Percentiles rank a stretch among this genome's conserved stretches.
Evolutionary conservation across 1,139 yeast species (phyloP).

Genomic region (Petasospora rhodanensis): DNA sequence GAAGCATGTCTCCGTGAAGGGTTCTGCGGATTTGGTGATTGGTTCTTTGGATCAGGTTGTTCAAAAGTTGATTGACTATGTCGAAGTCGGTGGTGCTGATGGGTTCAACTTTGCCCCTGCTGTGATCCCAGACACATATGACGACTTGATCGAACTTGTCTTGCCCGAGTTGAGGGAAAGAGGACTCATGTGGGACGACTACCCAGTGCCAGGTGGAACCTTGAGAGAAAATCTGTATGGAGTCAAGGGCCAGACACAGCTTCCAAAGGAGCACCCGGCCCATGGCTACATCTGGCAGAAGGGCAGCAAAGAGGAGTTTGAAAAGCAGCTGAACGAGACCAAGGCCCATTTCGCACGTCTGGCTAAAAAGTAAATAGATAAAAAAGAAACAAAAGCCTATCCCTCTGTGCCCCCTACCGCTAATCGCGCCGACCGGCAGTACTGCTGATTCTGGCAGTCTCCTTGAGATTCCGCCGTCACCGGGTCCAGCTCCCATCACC

Average conservation of each 20-base stretch:
- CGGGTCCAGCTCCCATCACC: too few species aligned
- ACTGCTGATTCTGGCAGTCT: too few species aligned
- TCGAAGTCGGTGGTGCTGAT: conserved; percentile 31
- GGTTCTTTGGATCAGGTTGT: conserved; percentile 30
- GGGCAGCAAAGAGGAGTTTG: conserved; percentile 9
- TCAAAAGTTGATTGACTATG: conserved; percentile 31
- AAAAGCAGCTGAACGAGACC: conserved; percentile 4
- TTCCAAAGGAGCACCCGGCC: conserved; percentile 13
- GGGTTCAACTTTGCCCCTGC: conserved; percentile 35
- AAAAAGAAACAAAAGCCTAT: too few species aligned
- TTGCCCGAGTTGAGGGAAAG: conserved; percentile 32
- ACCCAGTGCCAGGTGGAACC: conserved; percentile 27
- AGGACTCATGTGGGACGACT: conserved; percentile 31
- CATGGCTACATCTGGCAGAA: too few species aligned
- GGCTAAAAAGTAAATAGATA: too few species aligned
- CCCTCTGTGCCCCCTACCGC: too few species aligned
- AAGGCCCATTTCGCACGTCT: too few species aligned
- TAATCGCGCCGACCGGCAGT: too few species aligned
- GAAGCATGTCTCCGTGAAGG: conserved; percentile 11
- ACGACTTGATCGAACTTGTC: conserved; percentile 31
- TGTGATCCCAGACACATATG: conserved; percentile 27
- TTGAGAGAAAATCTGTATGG: conserved; percentile 17
- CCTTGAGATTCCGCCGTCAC: too few species aligned
- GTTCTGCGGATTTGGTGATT: conserved; percentile 5
- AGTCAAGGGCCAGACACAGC: conserved; percentile 8